phyloP scores from a whole-genome alignment of 2,329 filamentous ascomycete genomes.

The Claviceps pazoutovae region DNA sequence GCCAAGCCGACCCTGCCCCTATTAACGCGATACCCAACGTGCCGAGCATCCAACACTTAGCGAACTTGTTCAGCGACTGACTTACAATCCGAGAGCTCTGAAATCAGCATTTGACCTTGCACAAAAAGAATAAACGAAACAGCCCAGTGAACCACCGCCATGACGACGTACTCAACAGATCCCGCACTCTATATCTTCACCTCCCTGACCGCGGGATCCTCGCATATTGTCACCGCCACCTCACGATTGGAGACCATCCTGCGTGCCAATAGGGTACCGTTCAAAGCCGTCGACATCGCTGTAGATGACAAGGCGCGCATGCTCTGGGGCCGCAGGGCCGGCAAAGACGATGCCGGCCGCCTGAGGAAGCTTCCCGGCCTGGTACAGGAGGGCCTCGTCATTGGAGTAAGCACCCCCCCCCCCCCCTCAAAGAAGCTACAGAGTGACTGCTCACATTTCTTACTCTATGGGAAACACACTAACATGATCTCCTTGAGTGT shows the following conservation, averaged over 20 bases:
- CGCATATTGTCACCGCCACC: constrained; percentile 90
- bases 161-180: constrained; percentile 41
- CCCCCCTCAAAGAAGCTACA: background rate
- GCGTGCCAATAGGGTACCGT: constrained; percentile 85
- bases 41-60: background rate
- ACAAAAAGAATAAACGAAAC: background rate
- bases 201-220: constrained; percentile 86
- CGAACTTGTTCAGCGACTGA: background rate
- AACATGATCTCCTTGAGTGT: background rate
- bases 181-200: constrained; percentile 86
- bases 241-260: constrained; percentile 93
- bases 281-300: constrained; percentile 82
- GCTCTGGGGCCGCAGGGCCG: constrained; percentile 74
- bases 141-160: constrained; percentile 6
- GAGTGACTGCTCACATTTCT: background rate
- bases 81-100: background rate
- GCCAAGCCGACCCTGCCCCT: too few species aligned
- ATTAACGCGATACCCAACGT: background rate
- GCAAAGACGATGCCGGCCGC: constrained; percentile 50
- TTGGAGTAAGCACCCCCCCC: constrained; percentile 52
- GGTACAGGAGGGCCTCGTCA: constrained; percentile 71
- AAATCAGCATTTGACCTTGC: background rate
- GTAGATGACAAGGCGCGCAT: constrained; percentile 79
- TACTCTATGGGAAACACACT: background rate
- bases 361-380: constrained; percentile 71